phyloP scores from a whole-genome alignment of 2,329 filamentous ascomycete genomes.

The Chrysoporthe austroafricana region DNA sequence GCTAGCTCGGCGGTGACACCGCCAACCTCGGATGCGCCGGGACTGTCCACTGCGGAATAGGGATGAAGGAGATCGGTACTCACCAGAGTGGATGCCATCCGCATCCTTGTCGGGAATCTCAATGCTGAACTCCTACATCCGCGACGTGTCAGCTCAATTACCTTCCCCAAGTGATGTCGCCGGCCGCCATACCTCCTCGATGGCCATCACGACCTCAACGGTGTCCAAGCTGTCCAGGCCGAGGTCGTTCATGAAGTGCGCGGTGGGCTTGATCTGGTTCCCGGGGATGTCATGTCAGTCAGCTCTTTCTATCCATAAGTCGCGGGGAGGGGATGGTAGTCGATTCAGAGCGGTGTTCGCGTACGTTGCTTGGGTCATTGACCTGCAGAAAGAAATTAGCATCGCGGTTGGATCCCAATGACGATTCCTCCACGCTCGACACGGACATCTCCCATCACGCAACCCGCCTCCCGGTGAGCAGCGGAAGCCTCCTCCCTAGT shows the following conservation, averaged over 20 bases:
- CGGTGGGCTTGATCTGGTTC: constrained; percentile 73
- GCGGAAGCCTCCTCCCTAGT: not conserved
- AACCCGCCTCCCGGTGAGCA: not conserved
- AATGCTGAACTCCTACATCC: constrained; percentile 69
- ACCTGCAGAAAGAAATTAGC: constrained; percentile 56
- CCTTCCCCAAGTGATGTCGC: constrained; percentile 23
- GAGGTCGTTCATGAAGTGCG: constrained; percentile 97
- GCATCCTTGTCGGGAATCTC: constrained; percentile 98
- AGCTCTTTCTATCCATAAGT: not conserved
- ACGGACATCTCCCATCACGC: not conserved
- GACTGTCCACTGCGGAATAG: not conserved
- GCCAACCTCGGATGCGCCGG: not conserved
- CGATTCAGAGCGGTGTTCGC: constrained; percentile 33
- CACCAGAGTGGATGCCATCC: constrained; percentile 92
- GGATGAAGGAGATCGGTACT: constrained; percentile 39
- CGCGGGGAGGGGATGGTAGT: not conserved
- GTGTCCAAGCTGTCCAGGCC: constrained; percentile 97
- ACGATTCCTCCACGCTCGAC: not conserved
- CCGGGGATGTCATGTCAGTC: constrained; percentile 16
- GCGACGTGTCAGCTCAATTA: constrained; percentile 1
- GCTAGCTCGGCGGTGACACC: not conserved
- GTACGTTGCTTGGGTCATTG: constrained; percentile 66
- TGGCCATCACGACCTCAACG: constrained; percentile 99
- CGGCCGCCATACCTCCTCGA: constrained; percentile 77
- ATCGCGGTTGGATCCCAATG: not conserved